Base-by-base conservation (phyloP, 305 asterid species). In the Fraxinus greggii region DNA sequence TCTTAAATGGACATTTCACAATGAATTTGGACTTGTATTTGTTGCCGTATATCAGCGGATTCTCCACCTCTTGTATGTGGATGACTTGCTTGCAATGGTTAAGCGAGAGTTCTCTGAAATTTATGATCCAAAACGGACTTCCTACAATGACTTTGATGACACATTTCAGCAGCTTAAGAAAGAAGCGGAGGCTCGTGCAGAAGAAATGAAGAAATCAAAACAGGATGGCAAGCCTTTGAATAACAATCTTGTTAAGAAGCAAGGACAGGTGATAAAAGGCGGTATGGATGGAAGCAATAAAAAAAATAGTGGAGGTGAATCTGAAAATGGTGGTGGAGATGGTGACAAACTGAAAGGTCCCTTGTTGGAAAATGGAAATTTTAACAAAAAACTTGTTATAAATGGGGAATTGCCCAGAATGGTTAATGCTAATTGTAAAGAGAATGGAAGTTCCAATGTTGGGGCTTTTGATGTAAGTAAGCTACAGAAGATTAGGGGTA, bases 181-280 rank as follows among this genome's bases (percentile, higher is more conserved):
- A 90, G 99, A 94, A 84, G 94, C 98, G 0, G 98, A 92, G 93
- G 91, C 93, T 78, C 97, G 92, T 85, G 98, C 96, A 0, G 98
- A 95, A 90, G 98, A 89, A 82, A 86, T 94, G 92, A 95, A 89
- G 90, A 95, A 92, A 80, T 86, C 92, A 3, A 93, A 91, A 84
- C 98, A 90, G 82, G 89, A 88, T 21, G 85, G 77, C 79, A 95
- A 91, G 87, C 90, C 92, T 75, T 80, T 81, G 81, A 90, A 87
- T 83, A 85, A 75, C 80, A 88, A 80, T 83, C 81, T 88, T 67
- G 86, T 83, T 79, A 91, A 93, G 90, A 95, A 92, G 90, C 99
- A 92, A 83, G 97, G 92, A 45, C 87, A 84, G 56, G 90, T 84
- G 65, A 92, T 91, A 82, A 92, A 91, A 31, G 91, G 93, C 40